phyloP scores from a whole-genome alignment of 176 grass and related monocot genomes.

The Carex parvula region DNA sequence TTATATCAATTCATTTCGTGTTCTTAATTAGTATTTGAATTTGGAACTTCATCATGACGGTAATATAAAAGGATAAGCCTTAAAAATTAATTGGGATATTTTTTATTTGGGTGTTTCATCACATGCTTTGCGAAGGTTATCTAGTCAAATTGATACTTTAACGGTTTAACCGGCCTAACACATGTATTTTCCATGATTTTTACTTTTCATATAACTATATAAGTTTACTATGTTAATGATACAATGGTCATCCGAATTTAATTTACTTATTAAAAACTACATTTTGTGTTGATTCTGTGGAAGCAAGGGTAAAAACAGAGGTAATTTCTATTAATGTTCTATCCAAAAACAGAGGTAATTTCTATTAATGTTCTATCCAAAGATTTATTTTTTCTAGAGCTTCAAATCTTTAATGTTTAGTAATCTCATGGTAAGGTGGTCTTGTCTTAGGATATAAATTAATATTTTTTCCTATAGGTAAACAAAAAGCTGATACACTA shows the following conservation, averaged over 20 bases:
- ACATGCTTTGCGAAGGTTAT: not conserved
- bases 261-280: not conserved
- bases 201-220: not conserved
- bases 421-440: not conserved
- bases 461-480: not conserved
- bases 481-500: conserved; percentile 20
- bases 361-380: too few species aligned
- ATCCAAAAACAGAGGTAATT: too few species aligned
- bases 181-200: not conserved
- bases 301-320: not conserved
- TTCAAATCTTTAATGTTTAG: not conserved
- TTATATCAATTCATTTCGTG: not conserved
- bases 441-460: not conserved
- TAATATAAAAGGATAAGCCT: not conserved
- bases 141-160: not conserved
- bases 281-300: not conserved
- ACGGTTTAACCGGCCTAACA: not conserved
- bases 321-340: not conserved
- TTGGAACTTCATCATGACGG: not conserved
- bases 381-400: not conserved
- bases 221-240: not conserved
- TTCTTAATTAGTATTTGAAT: not conserved
- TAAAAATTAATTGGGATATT: not conserved
- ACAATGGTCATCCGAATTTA: not conserved
- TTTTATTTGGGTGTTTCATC: not conserved